phyloP scores from a whole-genome alignment of 495 filamentous ascomycete genomes.

The Friedmanniomyces simplex region DNA sequence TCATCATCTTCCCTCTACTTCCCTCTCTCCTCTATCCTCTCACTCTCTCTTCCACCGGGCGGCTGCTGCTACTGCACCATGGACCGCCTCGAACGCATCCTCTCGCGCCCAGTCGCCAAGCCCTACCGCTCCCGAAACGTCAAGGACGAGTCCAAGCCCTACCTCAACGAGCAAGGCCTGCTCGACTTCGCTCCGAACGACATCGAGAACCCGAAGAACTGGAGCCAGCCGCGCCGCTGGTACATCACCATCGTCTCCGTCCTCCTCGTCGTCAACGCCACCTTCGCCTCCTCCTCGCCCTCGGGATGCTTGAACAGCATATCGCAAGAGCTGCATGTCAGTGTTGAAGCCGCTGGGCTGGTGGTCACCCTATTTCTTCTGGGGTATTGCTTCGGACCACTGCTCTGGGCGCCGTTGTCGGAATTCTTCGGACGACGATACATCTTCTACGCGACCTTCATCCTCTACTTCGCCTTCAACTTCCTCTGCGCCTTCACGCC shows the following conservation, averaged over 20 bases:
- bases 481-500: constrained; percentile 44
- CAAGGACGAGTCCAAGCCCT: constrained; percentile 19
- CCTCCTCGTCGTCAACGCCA: constrained; percentile 42
- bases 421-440: constrained; percentile 45
- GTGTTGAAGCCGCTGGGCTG: constrained; percentile 36
- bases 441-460: constrained; percentile 39
- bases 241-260: constrained; percentile 39
- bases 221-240: constrained; percentile 34
- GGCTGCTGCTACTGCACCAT: not conserved
- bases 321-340: constrained; percentile 35
- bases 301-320: constrained; percentile 40
- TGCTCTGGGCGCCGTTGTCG: constrained; percentile 42
- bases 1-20: not conserved
- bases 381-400: constrained; percentile 42
- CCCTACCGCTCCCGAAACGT: constrained; percentile 20
- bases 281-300: constrained; percentile 42
- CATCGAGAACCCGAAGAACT: constrained; percentile 41
- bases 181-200: constrained; percentile 38
- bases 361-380: constrained; percentile 45
- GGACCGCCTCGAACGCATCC: constrained; percentile 18
- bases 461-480: constrained; percentile 39
- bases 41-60: not conserved
- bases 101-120: constrained; percentile 22
- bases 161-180: constrained; percentile 37
- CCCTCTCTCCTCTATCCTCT: not conserved